Percentiles rank a stretch among this genome's conserved stretches.
Conservation (phyloP, 306 rosid species). For the Quercus rubra region DNA sequence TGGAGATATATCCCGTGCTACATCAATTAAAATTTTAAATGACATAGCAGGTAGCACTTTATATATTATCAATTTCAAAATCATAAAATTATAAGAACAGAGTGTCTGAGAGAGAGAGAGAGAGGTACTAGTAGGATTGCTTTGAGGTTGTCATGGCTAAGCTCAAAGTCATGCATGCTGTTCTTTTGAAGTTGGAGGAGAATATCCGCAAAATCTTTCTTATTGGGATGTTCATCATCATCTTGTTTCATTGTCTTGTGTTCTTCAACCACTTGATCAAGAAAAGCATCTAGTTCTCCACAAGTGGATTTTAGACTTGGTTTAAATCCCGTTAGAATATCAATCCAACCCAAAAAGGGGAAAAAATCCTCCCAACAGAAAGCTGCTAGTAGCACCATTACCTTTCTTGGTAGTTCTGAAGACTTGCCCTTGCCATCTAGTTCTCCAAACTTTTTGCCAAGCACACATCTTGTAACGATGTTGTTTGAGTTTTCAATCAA, state of each 20-base stretch:
- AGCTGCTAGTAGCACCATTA: background rate
- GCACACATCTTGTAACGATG: background rate
- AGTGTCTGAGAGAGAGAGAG: background rate
- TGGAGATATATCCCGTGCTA: too few species aligned
- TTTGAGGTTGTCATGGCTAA: conserved; percentile 13
- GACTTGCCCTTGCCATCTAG: background rate
- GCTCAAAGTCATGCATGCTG: background rate
- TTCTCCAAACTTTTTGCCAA: conserved; percentile 1
- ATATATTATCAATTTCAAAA: too few species aligned
- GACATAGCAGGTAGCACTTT: too few species aligned
- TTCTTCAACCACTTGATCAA: conserved; percentile 19
- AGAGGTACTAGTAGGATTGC: conserved; percentile 22
- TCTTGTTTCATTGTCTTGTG: background rate
- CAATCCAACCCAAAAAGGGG: conserved; percentile 28
- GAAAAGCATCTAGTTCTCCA: conserved; percentile 6
- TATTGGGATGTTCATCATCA: background rate
- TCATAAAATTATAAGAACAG: too few species aligned
- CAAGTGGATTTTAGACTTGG: background rate
- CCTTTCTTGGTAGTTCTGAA: background rate
- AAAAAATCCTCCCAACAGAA: background rate
- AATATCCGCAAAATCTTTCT: conserved; percentile 10
- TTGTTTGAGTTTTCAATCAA: background rate
- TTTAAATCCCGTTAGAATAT: conserved; percentile 15
- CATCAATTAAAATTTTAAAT: too few species aligned
- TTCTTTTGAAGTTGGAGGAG: conserved; percentile 19